Evolutionary conservation across 2,329 filamentous ascomycete species (phyloP).

Genomic region (Periconia sp.): DNA sequence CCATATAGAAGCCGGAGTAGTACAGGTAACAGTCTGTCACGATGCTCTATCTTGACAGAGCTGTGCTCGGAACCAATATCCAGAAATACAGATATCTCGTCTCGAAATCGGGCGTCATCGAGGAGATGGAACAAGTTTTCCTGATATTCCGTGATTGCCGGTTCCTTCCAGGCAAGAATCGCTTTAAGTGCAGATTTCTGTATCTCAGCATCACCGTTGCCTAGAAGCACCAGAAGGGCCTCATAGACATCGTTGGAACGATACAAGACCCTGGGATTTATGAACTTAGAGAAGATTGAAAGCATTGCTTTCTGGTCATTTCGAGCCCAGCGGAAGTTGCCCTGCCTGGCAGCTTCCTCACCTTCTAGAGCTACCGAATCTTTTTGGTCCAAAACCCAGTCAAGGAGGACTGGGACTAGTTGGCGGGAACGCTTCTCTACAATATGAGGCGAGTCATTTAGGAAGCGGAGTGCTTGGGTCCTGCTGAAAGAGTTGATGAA

Average conservation of each 20-base stretch:
- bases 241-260: constrained; percentile 76
- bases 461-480: constrained; percentile 78
- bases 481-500: constrained; percentile 65
- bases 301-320: constrained; percentile 86
- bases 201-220: constrained; percentile 88
- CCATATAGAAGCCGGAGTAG: constrained; percentile 88
- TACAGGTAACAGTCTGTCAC: constrained; percentile 78
- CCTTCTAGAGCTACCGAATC: constrained; percentile 13
- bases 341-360: constrained; percentile 19
- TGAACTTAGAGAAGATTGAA: constrained; percentile 80
- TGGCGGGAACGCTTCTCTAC: constrained; percentile 86
- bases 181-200: constrained; percentile 86
- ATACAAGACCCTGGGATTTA: constrained; percentile 84
- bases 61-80: constrained; percentile 70
- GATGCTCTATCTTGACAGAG: constrained; percentile 75
- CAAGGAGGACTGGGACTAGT: constrained; percentile 83
- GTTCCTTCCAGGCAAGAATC: constrained; percentile 87
- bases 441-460: constrained; percentile 74
- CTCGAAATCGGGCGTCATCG: constrained; percentile 89
- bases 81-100: constrained; percentile 89
- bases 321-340: constrained; percentile 64
- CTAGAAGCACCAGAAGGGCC: constrained; percentile 75
- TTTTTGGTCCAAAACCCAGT: constrained; percentile 64
- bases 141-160: constrained; percentile 76
- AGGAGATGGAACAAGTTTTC: constrained; percentile 86